Base-by-base conservation (phyloP, 768 basidiomycete species). In the Wakefieldia striispora region DNA sequence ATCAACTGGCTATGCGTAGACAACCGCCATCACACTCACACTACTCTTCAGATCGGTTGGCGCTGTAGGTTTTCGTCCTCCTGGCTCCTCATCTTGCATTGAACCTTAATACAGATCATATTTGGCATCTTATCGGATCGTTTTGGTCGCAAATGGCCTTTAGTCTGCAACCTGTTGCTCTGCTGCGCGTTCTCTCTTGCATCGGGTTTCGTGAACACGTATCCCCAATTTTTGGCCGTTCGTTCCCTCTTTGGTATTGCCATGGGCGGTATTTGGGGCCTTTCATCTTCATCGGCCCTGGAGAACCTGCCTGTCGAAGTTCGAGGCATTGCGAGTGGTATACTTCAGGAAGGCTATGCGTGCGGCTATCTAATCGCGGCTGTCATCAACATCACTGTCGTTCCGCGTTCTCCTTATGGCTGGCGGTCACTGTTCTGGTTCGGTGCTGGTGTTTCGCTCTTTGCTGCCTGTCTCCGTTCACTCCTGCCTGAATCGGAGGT, bases 111-210 rank as follows among this genome's bases (percentile, higher is more conserved):
- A 14, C 17, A 71, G 71, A 48, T 92, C 42, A 71, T 93, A 57
- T 94, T 95, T 56, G 93, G 92, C 40, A 65, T 93, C 37, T 58
- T 86, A n/a, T 88, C 88, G 1, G 95, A 97, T 65, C 82, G 95
- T 4, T 95, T 75, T 65, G 95, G 95, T 4, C 80, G 95, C 24
- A 95, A 95, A 75, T 98, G 93, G 93, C 93, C 93, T 4, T 75
- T 95, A 5, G 82, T 95, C 24, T 55, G 59, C 55, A 94, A 93
- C 64, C 75, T 95, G 19, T 39, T 91, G 21, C 62, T 94, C 40
- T 80, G 91, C 53, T 75, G 79, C 13, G 64, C 78, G 5, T 80
- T 97, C 45, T 83, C 93, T 60, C 79, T 97, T 20, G 88, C 83
- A 0, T 82, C 83, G 1, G 85, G 89, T 23, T 97, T 95, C 68